Evolutionary conservation across 257 asterid species (phyloP).

Genomic region (Solanum sparsipilum): DNA sequence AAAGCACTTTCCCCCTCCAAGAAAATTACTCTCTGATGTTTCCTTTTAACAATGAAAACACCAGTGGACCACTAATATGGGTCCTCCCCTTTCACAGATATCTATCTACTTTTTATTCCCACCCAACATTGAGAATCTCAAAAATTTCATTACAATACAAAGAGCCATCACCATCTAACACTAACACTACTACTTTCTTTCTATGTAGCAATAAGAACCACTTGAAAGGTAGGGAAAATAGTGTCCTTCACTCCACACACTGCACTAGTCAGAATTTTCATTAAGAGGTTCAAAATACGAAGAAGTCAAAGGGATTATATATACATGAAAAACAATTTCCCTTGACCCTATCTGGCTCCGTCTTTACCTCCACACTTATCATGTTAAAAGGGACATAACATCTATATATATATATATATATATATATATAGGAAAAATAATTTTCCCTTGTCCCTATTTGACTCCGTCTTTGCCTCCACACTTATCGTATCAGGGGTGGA

Average conservation of each 20-base stretch:
- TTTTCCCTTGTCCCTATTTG: not conserved
- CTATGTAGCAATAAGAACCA: not conserved
- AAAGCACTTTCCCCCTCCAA: conserved; percentile 26
- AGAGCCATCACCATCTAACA: not conserved
- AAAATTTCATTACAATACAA: conserved; percentile 3
- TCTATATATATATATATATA: too few relatives aligned
- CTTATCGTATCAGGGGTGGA: not conserved
- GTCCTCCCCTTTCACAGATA: conserved; percentile 6
- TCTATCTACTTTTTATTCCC: conserved; percentile 31
- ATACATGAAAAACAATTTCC: too few relatives aligned
- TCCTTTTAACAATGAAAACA: conserved; percentile 10
- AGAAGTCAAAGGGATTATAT: not conserved
- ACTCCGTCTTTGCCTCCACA: not conserved
- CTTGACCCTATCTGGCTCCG: not conserved
- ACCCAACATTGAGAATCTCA: conserved; percentile 17
- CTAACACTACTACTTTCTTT: not conserved
- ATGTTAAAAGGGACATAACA: too few relatives aligned
- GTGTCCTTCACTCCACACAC: not conserved
- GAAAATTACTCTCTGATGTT: conserved; percentile 3
- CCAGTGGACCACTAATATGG: conserved; percentile 14
- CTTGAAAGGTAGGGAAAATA: not conserved
- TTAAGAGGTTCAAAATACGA: not conserved
- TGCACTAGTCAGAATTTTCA: accelerated
- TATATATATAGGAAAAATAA: too few relatives aligned
- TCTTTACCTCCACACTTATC: not conserved